Percentiles rank a stretch among this genome's conserved stretches.
Conservation (phyloP, 1,284 basidiomycete genomes). For the Kwoniella shivajii region DNA sequence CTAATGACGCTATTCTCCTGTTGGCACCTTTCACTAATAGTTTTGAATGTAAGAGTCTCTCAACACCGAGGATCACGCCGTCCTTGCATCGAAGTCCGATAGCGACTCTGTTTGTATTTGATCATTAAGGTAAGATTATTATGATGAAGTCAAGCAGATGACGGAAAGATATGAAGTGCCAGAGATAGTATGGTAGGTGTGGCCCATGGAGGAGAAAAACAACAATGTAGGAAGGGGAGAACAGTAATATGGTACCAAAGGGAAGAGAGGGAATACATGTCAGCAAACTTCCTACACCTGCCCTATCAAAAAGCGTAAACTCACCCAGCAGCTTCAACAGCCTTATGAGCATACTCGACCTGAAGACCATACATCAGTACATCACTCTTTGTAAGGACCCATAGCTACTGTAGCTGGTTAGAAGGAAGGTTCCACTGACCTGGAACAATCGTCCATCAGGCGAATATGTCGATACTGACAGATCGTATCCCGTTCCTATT, state of each 20-base stretch:
- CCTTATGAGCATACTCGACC: slow-evolving; percentile 99
- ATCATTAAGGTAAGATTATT: no score
- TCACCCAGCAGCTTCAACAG: slow-evolving; percentile 95
- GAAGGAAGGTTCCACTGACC: slow-evolving; percentile 60
- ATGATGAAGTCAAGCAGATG: no score
- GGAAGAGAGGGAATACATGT: not conserved
- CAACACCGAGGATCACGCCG: slow-evolving; percentile 91
- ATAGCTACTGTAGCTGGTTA: not conserved
- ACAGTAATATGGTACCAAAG: not conserved
- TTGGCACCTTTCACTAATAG: slow-evolving; percentile 92
- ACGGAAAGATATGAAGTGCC: not conserved
- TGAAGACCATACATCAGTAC: slow-evolving; percentile 43
- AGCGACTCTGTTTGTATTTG: slow-evolving; percentile 66
- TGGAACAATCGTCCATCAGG: slow-evolving; percentile 98
- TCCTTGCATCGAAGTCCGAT: slow-evolving; percentile 92
- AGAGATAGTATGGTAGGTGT: not conserved
- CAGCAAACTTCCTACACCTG: not conserved
- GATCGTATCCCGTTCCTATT: slow-evolving; percentile 97
- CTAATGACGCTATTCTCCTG: slow-evolving; percentile 88
- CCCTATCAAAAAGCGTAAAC: not conserved
- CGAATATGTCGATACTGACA: slow-evolving; percentile 97
- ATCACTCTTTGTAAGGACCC: not conserved
- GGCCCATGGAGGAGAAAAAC: no score
- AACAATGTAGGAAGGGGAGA: not conserved
- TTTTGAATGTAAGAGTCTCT: slow-evolving; percentile 98